Evolutionary conservation across 352 stramenopile genomes (phyloP).

Genomic region (Globisporangium carolinianum): DNA sequence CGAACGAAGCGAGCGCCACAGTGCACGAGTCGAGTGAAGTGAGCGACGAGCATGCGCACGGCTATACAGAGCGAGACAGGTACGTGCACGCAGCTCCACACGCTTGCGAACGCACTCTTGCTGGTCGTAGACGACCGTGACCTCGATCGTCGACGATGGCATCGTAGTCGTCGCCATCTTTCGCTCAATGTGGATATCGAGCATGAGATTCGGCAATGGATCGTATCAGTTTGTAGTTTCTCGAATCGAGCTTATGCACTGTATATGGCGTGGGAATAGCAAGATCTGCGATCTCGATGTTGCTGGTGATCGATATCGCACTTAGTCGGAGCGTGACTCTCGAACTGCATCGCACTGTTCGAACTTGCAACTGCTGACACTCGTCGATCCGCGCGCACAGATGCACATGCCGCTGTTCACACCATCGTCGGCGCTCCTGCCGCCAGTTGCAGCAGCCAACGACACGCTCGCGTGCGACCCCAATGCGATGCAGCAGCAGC

Average conservation of each 20-base stretch:
- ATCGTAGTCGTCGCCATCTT: background rate
- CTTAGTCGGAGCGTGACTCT: too few relatives aligned
- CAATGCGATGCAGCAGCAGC: slow-evolving; percentile 51
- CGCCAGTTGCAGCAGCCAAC: background rate
- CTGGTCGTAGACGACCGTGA: slow-evolving; percentile 46
- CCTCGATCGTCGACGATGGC: slow-evolving; percentile 13
- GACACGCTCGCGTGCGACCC: slow-evolving; percentile 21
- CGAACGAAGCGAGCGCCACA: too few relatives aligned
- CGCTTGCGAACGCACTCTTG: slow-evolving; percentile 38
- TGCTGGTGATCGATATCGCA: too few relatives aligned
- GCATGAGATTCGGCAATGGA: too few relatives aligned
- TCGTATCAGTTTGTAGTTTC: background rate
- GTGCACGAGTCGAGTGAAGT: too few relatives aligned
- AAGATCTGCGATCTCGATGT: too few relatives aligned
- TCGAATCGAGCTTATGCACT: background rate
- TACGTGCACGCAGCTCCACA: background rate
- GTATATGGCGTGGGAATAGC: too few relatives aligned
- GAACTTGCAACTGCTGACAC: too few relatives aligned
- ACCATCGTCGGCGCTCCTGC: background rate
- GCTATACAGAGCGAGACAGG: background rate
- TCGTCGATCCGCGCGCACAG: background rate
- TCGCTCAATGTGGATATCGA: background rate
- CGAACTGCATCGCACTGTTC: too few relatives aligned
- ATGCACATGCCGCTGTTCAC: background rate
- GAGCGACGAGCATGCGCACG: too few relatives aligned